Evolutionary conservation across 1,139 yeast species (phyloP).

Genomic region (Nadsonia commutata): DNA sequence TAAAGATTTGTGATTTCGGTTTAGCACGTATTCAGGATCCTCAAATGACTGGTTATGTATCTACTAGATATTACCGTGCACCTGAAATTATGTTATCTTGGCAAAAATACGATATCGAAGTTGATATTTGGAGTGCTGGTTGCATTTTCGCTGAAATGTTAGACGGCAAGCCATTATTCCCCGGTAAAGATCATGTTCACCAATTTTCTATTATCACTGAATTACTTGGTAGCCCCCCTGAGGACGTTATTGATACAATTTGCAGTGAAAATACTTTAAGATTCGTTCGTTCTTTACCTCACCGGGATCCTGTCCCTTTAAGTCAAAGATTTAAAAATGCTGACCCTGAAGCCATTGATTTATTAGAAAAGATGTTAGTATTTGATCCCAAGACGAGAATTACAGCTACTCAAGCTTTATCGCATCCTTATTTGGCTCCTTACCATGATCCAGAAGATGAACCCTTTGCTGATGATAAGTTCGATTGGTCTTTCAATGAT

Average conservation of each 20-base stretch:
- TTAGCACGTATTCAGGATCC: conserved; percentile 95
- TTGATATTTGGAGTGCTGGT: conserved; percentile 99
- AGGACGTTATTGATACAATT: conserved; percentile 88
- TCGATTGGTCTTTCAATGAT: conserved; percentile 97
- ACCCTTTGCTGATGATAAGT: conserved; percentile 83
- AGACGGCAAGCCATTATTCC: conserved; percentile 96
- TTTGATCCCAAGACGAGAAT: conserved; percentile 92
- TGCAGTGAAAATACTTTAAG: conserved; percentile 90
- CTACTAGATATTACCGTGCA: conserved; percentile 92
- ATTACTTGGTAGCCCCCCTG: conserved; percentile 89
- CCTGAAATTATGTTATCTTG: conserved; percentile 98
- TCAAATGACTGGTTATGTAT: conserved; percentile 97
- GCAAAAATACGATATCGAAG: conserved; percentile 98
- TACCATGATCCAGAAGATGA: conserved; percentile 97
- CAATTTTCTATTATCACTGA: conserved; percentile 96
- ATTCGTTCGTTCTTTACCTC: conserved; percentile 87
- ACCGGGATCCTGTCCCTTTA: conserved; percentile 81
- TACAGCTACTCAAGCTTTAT: conserved; percentile 78
- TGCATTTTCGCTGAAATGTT: conserved; percentile 98
- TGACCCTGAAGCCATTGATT: conserved; percentile 82
- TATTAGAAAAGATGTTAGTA: conserved; percentile 77
- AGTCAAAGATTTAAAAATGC: conserved; percentile 70
- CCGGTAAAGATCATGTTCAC: conserved; percentile 97
- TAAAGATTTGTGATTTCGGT: conserved; percentile 94
- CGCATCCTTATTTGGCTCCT: conserved; percentile 90